Base-by-base conservation (phyloP, 306 rosid species). In the Castanea sativa region DNA sequence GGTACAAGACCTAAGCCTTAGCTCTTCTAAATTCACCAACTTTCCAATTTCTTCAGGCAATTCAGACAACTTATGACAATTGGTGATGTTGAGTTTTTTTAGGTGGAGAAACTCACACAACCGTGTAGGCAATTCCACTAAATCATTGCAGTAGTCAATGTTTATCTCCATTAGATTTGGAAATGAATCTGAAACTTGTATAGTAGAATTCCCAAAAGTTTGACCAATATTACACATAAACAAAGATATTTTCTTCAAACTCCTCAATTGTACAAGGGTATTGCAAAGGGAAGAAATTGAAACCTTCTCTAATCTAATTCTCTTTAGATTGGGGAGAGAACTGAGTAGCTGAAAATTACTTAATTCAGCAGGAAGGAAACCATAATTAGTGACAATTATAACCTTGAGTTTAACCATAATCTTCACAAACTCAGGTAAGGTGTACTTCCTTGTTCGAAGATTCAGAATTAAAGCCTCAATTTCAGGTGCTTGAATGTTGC, bases 81-180 rank as follows among this genome's bases (percentile, higher is more conserved):
- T 83, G 7, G 87, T 86, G 78, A 86, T 20, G 5, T 77, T 78
- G 16, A 87, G 84, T 49, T 73, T 81, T 77, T 55, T 73, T 29
- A 87, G 45, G 12, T 83, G 15, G 18, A n/a, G 61, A 3, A 83
- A 76, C 13, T 81, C 32, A 29, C 85, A 87, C 3, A 87, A 30
- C 13, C 45, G 78, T 52, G 38, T 2, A 23, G 87, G 87, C 76
- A 83, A 51, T 55, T 60, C 30, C 69, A 55, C 74, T 18, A 87
- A 38, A 73, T 84, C 82, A 73, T 71, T 81, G 81, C 90, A 75
- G 59, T 86, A 83, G 72, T 86, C 87, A 65, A 86, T 74, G 78
- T 60, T 83, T 71, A 86, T 9, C 21, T 83, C 86, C 59, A 27
- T 79, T 41, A 86, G 84, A 81, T 67, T 67, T 80, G 88, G 88